phyloP scores from a whole-genome alignment of 257 asterid species.

The Solanum medicagineum region DNA sequence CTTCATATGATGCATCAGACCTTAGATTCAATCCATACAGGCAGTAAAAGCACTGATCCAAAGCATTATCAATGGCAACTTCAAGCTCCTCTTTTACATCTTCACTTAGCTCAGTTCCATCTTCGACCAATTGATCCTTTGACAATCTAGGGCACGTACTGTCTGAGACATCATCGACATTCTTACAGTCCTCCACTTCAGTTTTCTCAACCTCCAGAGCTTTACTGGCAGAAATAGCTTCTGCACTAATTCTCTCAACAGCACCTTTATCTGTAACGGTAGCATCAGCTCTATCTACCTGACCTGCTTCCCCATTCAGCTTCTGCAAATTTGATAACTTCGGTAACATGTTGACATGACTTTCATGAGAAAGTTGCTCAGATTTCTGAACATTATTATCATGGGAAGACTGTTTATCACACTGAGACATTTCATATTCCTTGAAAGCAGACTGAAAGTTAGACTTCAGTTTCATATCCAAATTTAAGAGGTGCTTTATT shows the following conservation, averaged over 20 bases:
- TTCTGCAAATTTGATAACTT: constrained; percentile 15
- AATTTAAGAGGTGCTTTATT: constrained; percentile 73
- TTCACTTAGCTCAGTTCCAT: constrained; percentile 47
- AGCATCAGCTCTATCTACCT: constrained; percentile 20
- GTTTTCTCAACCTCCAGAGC: constrained; percentile 20
- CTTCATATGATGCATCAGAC: constrained; percentile 85
- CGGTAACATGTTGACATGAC: constrained; percentile 11
- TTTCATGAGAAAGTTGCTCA: constrained; percentile 23
- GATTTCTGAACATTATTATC: constrained; percentile 25
- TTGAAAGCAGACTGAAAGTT: constrained; percentile 26
- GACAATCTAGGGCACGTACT: constrained; percentile 14
- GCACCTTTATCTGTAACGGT: constrained; percentile 14
- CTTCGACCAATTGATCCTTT: constrained; percentile 22
- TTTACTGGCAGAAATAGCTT: constrained; percentile 17
- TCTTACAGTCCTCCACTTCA: constrained; percentile 22
- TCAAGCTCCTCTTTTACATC: constrained; percentile 91
- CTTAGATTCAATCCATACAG: constrained; percentile 86
- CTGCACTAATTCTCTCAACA: constrained; percentile 26
- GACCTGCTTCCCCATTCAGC: constrained; percentile 28
- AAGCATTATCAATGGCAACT: constrained; percentile 68
- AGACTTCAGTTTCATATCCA: constrained; percentile 87
- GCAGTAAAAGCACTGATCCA: constrained; percentile 95
- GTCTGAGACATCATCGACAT: constrained; percentile 19
- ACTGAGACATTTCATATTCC: constrained; percentile 28
- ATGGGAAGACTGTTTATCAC: constrained; percentile 22